These are phyloP conservation scores for Aristolochia californica DNA, from an alignment of 164 flowering plant species.

Conservation along the genomic window DNA sequence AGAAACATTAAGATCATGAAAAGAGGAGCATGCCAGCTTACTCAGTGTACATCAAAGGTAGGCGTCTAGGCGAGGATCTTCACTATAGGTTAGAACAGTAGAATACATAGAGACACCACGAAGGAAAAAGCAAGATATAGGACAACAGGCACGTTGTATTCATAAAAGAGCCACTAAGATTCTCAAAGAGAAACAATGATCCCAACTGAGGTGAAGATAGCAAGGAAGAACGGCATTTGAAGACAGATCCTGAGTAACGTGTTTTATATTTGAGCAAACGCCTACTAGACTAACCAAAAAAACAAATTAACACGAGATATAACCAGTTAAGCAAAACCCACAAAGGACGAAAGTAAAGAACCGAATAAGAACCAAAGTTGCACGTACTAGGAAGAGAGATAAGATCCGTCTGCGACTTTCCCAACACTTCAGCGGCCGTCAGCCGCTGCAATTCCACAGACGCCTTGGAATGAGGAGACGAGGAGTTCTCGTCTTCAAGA, in stretches of 20 bases:
- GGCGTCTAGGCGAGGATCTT: too few relatives aligned
- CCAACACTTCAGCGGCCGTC: conserved; percentile 7
- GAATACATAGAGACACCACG: too few relatives aligned
- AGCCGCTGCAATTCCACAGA: conserved; percentile 10
- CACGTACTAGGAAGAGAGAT: conserved; percentile 36
- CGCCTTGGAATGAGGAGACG: neutral
- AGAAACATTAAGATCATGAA: too few relatives aligned
- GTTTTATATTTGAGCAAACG: neutral
- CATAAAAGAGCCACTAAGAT: too few relatives aligned
- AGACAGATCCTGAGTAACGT: neutral
- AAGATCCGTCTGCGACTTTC: conserved; percentile 20
- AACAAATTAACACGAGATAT: neutral
- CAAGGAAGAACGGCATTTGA: neutral
- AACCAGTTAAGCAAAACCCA: too few relatives aligned
- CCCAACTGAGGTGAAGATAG: neutral
- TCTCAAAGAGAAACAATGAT: too few relatives aligned
- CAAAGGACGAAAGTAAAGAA: neutral
- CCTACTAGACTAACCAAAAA: neutral
- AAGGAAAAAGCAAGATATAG: too few relatives aligned
- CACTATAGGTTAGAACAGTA: too few relatives aligned
- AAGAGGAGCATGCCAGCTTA: too few relatives aligned
- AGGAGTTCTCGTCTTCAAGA: conserved; percentile 15
- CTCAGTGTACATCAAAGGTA: too few relatives aligned
- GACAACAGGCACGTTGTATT: too few relatives aligned
- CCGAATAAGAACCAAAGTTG: neutral